phyloP scores from a whole-genome alignment of 139 green algal species.

The Pedinophyceae sp. region DNA sequence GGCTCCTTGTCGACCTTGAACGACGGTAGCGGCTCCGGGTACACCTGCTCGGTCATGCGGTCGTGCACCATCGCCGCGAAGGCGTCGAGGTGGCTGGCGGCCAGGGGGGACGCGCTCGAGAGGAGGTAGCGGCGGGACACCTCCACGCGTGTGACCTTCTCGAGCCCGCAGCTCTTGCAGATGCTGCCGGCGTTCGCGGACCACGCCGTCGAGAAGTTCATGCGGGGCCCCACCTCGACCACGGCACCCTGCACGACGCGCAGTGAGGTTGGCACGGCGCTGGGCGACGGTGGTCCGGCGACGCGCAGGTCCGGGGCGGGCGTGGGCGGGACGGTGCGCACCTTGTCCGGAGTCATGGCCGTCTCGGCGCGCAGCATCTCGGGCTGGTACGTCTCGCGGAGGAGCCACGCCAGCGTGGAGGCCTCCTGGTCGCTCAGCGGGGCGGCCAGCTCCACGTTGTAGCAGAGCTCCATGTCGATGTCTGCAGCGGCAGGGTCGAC shows the following conservation, averaged over 20 bases:
- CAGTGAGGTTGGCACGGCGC: background rate
- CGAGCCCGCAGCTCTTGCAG: constrained; percentile 68
- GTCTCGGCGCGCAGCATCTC: constrained; percentile 49
- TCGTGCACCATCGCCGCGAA: constrained; percentile 64
- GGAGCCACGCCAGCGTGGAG: constrained; percentile 72
- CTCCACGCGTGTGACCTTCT: constrained; percentile 66
- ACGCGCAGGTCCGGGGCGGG: background rate
- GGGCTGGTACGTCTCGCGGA: constrained; percentile 92
- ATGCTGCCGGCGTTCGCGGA: constrained; percentile 95
- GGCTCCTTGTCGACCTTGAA: constrained; percentile 43
- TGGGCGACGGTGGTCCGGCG: background rate
- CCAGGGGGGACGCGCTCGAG: constrained; percentile 21
- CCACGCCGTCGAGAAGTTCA: constrained; percentile 89
- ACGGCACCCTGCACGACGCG: constrained; percentile 12
- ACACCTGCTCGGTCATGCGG: constrained; percentile 93
- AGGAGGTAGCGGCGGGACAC: constrained; percentile 55
- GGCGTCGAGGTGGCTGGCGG: constrained; percentile 7
- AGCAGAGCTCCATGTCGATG: constrained; percentile 48
- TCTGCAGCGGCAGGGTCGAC: background rate
- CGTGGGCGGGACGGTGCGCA: constrained; percentile 8
- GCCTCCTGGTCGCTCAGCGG: constrained; percentile 46
- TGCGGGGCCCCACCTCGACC: constrained; percentile 76
- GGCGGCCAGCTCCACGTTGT: constrained; percentile 62
- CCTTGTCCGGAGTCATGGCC: constrained; percentile 27
- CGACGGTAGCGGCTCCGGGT: constrained; percentile 42